A percentile compares a stretch with the other conserved stretches of the same genome.
Conservation (phyloP, 805 yeast species). For the Spathaspora sp. region DNA sequence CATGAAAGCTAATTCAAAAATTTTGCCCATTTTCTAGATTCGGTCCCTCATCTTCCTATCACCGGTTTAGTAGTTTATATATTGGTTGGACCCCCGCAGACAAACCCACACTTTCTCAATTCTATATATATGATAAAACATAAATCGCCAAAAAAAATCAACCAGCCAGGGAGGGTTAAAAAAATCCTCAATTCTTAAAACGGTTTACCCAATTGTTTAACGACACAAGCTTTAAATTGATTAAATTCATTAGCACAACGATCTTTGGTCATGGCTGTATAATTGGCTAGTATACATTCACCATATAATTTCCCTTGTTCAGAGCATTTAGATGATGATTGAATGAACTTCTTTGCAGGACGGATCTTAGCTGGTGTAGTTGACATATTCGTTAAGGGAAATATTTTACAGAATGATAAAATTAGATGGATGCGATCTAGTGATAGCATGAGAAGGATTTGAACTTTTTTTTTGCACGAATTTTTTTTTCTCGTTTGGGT, state of each 20-base stretch:
- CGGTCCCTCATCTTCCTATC: too few relatives aligned
- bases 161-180: not conserved
- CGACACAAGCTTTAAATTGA: slow-evolving; percentile 48
- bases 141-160: too few relatives aligned
- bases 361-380: slow-evolving; percentile 19
- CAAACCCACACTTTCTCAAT: too few relatives aligned
- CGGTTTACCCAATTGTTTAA: slow-evolving; percentile 10
- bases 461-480: too few relatives aligned
- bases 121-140: not conserved
- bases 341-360: slow-evolving; percentile 41
- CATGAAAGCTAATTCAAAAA: too few relatives aligned
- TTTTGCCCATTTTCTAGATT: too few relatives aligned
- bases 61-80: too few relatives aligned
- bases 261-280: slow-evolving; percentile 48
- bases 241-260: slow-evolving; percentile 51
- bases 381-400: not conserved
- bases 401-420: too few relatives aligned
- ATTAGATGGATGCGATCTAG: too few relatives aligned
- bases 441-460: too few relatives aligned
- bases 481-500: too few relatives aligned
- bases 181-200: not conserved
- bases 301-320: slow-evolving; percentile 48
- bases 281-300: slow-evolving; percentile 48
- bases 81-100: too few relatives aligned
- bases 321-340: slow-evolving; percentile 38